These are phyloP conservation scores for Penicillium sp. DNA, from an alignment of 2,329 filamentous ascomycete genomes.

Conservation along the genomic window DNA sequence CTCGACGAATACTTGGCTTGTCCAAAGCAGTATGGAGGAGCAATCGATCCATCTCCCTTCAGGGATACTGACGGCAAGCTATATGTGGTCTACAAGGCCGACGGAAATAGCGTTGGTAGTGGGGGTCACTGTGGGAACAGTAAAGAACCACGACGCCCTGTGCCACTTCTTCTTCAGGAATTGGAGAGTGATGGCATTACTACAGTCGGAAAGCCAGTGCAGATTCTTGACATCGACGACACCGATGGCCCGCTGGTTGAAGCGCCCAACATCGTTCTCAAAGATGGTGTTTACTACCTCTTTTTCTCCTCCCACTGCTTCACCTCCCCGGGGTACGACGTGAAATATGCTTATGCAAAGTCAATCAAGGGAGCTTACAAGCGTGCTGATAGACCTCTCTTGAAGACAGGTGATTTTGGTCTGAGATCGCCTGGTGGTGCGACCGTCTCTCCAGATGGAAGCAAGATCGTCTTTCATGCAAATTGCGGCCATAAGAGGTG, in stretches of 20 bases:
- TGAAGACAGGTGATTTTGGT: constrained; percentile 29
- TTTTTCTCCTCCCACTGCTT: constrained; percentile 59
- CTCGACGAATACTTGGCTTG: constrained; percentile 48
- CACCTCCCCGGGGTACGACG: constrained; percentile 49
- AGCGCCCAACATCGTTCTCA: constrained; percentile 48
- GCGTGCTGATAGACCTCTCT: constrained; percentile 27
- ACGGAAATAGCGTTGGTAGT: constrained; percentile 52
- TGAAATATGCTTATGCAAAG: constrained; percentile 51
- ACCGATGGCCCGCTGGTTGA: constrained; percentile 57
- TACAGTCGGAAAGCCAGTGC: constrained; percentile 46
- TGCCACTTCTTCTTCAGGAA: constrained; percentile 38
- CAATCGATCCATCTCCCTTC: constrained; percentile 58
- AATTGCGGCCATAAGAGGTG: constrained; percentile 22
- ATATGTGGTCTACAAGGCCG: constrained; percentile 60
- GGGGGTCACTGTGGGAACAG: constrained; percentile 44
- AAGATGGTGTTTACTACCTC: constrained; percentile 48
- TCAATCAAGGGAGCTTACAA: constrained; percentile 35
- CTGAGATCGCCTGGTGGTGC: constrained; percentile 26
- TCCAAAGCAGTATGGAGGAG: constrained; percentile 49
- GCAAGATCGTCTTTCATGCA: constrained; percentile 29
- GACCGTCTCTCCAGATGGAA: constrained; percentile 22
- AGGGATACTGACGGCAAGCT: constrained; percentile 48
- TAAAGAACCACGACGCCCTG: constrained; percentile 26
- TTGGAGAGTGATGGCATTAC: constrained; percentile 46
- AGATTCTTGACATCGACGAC: constrained; percentile 56